These are phyloP conservation scores for Porphyra umbilicalis DNA, from an alignment of 31 red algal genomes.

Conservation along the genomic window DNA sequence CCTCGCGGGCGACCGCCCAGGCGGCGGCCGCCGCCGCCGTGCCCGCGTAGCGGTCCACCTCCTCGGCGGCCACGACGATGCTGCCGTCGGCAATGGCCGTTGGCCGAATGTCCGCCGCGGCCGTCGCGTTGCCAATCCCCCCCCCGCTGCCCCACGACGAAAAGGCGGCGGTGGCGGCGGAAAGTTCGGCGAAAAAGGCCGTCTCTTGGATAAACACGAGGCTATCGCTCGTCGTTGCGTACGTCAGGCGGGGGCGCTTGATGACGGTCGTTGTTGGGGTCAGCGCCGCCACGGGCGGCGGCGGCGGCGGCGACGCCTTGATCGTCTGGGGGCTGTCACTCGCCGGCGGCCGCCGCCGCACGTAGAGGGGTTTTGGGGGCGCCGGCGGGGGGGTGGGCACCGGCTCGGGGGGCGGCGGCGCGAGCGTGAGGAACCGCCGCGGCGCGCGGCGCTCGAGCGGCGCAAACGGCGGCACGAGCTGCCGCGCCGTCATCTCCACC, in stretches of 20 bases:
- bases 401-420: slow-evolving; percentile 42
- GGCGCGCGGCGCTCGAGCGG: slow-evolving; percentile 68
- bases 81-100: slow-evolving; percentile 10
- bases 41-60: slow-evolving; percentile 59
- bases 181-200: slow-evolving; percentile 60
- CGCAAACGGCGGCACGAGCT: slow-evolving; percentile 77
- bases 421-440: slow-evolving; percentile 63
- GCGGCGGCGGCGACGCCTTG: not conserved
- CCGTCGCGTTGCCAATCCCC: not conserved
- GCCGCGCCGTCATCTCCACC: slow-evolving; percentile 48
- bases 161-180: slow-evolving; percentile 18
- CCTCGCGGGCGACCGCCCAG: slow-evolving; percentile 77
- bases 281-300: slow-evolving; percentile 2
- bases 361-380: slow-evolving; percentile 26
- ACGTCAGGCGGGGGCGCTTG: slow-evolving; percentile 58
- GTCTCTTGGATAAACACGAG: slow-evolving; percentile 82
- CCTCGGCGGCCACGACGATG: slow-evolving; percentile 9
- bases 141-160: not conserved
- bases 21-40: slow-evolving; percentile 72
- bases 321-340: too few relatives aligned
- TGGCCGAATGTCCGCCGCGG: not conserved
- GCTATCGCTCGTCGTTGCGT: slow-evolving; percentile 76
- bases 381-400: slow-evolving; percentile 59
- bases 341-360: slow-evolving; percentile 1
- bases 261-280: not conserved